These are phyloP conservation scores for Verticillium longisporum DNA, from an alignment of 2,329 filamentous ascomycete genomes.

Conservation along the genomic window DNA sequence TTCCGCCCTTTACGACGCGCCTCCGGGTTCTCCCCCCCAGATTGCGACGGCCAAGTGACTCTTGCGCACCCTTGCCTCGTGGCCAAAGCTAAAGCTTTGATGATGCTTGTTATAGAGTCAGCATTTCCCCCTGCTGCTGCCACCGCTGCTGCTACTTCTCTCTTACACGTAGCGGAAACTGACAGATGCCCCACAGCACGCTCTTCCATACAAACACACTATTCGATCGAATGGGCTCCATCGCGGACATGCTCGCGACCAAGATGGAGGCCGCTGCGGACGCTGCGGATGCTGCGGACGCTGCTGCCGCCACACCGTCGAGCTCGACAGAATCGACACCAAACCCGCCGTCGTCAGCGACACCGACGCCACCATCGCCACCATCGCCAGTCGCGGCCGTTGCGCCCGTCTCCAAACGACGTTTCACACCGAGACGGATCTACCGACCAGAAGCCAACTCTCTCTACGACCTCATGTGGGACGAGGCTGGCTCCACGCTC, in stretches of 20 bases:
- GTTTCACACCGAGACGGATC: slow-evolving; percentile 21
- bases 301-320: slow-evolving; percentile 4
- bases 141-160: neutral
- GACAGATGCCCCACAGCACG: neutral
- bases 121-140: slow-evolving; percentile 4
- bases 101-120: slow-evolving; percentile 23
- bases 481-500: slow-evolving; percentile 38
- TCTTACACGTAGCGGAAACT: neutral
- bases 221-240: slow-evolving; percentile 19
- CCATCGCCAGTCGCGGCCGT: neutral
- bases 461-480: slow-evolving; percentile 44
- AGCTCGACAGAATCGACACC: slow-evolving; percentile 5
- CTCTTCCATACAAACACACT: slow-evolving; percentile 19
- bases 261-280: slow-evolving; percentile 9
- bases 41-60: neutral
- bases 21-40: neutral
- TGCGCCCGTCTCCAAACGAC: slow-evolving; percentile 11
- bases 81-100: neutral
- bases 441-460: slow-evolving; percentile 39
- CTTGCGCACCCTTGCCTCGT: neutral
- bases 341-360: slow-evolving; percentile 5
- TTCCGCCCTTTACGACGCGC: neutral
- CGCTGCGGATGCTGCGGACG: slow-evolving; percentile 9
- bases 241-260: slow-evolving; percentile 15
- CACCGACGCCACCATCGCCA: neutral